These are phyloP conservation scores for Colletotrichum sp. DNA, from an alignment of 2,329 filamentous ascomycete genomes.

Conservation along the genomic window DNA sequence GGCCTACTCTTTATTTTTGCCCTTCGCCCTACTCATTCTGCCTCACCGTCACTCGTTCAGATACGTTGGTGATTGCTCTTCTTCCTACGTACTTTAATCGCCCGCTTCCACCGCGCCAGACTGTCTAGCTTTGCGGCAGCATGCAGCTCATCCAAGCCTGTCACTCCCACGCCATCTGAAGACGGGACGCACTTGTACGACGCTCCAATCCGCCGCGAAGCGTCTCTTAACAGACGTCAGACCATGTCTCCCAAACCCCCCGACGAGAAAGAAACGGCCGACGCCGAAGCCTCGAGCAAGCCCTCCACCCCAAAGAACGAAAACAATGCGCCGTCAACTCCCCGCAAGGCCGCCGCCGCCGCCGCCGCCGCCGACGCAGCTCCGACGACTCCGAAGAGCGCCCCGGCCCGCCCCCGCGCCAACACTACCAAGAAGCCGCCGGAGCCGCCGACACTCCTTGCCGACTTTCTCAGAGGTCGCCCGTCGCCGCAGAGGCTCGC, in stretches of 20 bases:
- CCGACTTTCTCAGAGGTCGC: slow-evolving; percentile 62
- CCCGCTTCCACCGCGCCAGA: background rate
- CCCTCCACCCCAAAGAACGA: background rate
- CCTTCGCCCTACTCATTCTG: background rate
- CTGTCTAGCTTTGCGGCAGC: slow-evolving; percentile 11
- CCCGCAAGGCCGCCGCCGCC: background rate
- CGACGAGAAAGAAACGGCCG: slow-evolving; percentile 16
- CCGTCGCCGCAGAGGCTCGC: slow-evolving; percentile 60
- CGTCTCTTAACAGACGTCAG: slow-evolving; percentile 13
- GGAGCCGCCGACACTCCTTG: slow-evolving; percentile 53
- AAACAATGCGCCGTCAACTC: slow-evolving; percentile 5
- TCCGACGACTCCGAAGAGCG: slow-evolving; percentile 42
- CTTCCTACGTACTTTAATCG: background rate
- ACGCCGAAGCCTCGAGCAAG: slow-evolving; percentile 4
- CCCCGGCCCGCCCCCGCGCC: slow-evolving; percentile 42
- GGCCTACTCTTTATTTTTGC: background rate
- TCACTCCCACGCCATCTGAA: background rate
- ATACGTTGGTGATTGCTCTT: background rate
- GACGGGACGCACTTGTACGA: slow-evolving; percentile 7
- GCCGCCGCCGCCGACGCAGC: background rate
- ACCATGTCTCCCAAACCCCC: slow-evolving; percentile 20
- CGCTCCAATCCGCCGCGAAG: background rate
- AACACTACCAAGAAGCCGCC: slow-evolving; percentile 43
- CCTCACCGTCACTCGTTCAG: background rate
- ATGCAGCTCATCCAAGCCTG: slow-evolving; percentile 17